A percentile compares a stretch with the other conserved stretches of the same genome.
These are phyloP conservation scores for Myriosclerotinia duriaeana DNA, from an alignment of 2,329 filamentous ascomycete species.

Conservation along the genomic window DNA sequence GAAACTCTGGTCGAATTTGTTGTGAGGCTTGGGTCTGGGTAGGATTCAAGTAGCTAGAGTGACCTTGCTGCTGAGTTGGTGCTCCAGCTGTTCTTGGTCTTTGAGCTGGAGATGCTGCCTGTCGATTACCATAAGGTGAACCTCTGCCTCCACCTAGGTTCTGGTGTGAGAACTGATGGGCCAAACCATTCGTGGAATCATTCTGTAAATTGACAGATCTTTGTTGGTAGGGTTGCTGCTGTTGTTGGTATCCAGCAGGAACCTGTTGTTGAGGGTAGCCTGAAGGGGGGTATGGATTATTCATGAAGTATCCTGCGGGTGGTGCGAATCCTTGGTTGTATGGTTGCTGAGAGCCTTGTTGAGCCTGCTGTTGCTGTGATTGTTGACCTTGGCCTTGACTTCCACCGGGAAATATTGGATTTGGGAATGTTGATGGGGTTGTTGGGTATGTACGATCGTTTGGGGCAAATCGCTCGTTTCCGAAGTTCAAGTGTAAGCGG, in stretches of 20 bases:
- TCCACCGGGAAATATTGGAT: slow-evolving; percentile 61
- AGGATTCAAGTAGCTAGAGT: slow-evolving; percentile 66
- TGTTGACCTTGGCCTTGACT: slow-evolving; percentile 40
- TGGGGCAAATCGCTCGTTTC: slow-evolving; percentile 59
- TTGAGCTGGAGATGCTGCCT: slow-evolving; percentile 63
- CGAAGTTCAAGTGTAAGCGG: slow-evolving; percentile 38
- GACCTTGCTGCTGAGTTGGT: slow-evolving; percentile 57
- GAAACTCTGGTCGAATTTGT: slow-evolving; percentile 66
- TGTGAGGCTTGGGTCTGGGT: slow-evolving; percentile 59
- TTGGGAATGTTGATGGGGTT: slow-evolving; percentile 93
- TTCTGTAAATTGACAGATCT: slow-evolving; percentile 59
- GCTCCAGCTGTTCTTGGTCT: slow-evolving; percentile 83
- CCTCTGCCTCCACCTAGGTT: slow-evolving; percentile 76
- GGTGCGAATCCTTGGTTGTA: slow-evolving; percentile 50
- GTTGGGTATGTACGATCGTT: slow-evolving; percentile 73
- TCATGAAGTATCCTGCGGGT: slow-evolving; percentile 58
- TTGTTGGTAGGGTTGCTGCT: slow-evolving; percentile 48
- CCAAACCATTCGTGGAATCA: slow-evolving; percentile 85
- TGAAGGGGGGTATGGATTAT: slow-evolving; percentile 48
- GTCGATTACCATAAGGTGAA: slow-evolving; percentile 67
- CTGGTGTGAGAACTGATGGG: slow-evolving; percentile 96
- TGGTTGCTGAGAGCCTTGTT: slow-evolving; percentile 44
- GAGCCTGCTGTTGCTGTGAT: slow-evolving; percentile 39
- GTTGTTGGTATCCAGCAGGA: slow-evolving; percentile 47
- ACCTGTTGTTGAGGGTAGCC: slow-evolving; percentile 52